Evolutionary conservation across 2,329 filamentous ascomycete genomes (phyloP).

Genomic region (Botryotinia narcissicola): DNA sequence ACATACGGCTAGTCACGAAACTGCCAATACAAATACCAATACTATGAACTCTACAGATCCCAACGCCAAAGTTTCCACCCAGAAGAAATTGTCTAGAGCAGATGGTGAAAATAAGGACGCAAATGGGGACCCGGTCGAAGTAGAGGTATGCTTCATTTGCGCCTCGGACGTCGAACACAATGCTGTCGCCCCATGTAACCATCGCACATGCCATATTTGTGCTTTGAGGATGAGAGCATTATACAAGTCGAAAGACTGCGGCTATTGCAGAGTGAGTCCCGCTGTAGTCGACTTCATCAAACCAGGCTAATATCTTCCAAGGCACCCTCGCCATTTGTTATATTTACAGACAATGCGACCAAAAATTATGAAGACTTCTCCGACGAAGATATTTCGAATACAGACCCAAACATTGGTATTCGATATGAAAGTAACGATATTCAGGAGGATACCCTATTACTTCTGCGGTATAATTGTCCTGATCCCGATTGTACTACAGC

Average conservation of each 20-base stretch:
- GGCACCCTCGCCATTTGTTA: constrained; percentile 74
- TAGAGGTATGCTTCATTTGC: constrained; percentile 95
- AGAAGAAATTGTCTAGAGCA: background rate
- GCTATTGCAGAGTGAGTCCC: constrained; percentile 79
- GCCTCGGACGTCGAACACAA: constrained; percentile 85
- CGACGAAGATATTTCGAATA: constrained; percentile 68
- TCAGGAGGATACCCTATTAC: constrained; percentile 81
- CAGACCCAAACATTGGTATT: constrained; percentile 85
- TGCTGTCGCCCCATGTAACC: constrained; percentile 90
- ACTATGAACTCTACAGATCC: background rate
- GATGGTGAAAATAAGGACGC: constrained; percentile 12
- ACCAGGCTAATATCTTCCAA: constrained; percentile 44
- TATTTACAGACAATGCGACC: constrained; percentile 82
- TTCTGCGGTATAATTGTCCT: constrained; percentile 93
- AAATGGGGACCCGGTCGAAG: constrained; percentile 53
- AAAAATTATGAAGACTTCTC: constrained; percentile 87
- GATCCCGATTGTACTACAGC: constrained; percentile 81
- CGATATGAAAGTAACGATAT: constrained; percentile 87
- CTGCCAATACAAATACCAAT: constrained; percentile 13
- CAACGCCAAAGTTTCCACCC: constrained; percentile 1
- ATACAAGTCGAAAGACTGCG: constrained; percentile 94
- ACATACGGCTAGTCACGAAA: constrained; percentile 14
- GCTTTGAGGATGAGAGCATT: constrained; percentile 84
- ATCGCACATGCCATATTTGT: constrained; percentile 95
- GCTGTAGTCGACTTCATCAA: constrained; percentile 19